Evolutionary conservation across 306 rosid species (phyloP), one percentile per base, ranked within the genome.

Genomic region (Vigna hirtella): DNA sequence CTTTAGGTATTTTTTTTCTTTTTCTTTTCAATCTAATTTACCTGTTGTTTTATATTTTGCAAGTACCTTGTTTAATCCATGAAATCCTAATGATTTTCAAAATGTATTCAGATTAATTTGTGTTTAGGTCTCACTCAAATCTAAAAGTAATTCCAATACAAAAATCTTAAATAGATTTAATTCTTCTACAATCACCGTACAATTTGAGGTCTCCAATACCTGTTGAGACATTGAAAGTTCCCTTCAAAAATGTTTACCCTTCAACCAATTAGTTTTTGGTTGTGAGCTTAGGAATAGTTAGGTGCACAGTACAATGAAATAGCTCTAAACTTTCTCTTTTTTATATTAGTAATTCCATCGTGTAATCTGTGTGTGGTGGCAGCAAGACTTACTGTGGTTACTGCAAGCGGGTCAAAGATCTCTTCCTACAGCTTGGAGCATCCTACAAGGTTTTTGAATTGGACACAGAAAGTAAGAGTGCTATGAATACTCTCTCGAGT

Each of bases 331-430:
- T 0, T 36, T 36, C 0, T 2, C 30, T 61, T 40, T 34, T 34
- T 34, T 7, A 34, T 34, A 5, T 34, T 1, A 5, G 38, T 34
- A 34, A 15, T 77, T 66, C 10, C 36, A 49, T 79, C 1, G 14
- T 53, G 45, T 81, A 66, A 65, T 57, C 24, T 78, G 9, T 62
- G 59, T 52, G 59, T 52, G 43, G 30, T 87, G 77, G 66, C 96
- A 91, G 98, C 74, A 94, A 94, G 85, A 91, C 94, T 15, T 87
- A 91, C 67, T 91, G 98, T 81, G 97, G 97, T 30, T 94, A 82
- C 77, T 91, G 96, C 84, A 73, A 83, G 79, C 82, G 89, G 77
- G 93, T 94, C 30, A 91, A 91, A 79, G 88, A 85, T 48, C 85
- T 94, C 2, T 55, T 94, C 52, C 72, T 66, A 67, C 89, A 89